Base-by-base conservation (phyloP, 2,329 filamentous ascomycete genomes). In the Dactylellina haptotyla region DNA sequence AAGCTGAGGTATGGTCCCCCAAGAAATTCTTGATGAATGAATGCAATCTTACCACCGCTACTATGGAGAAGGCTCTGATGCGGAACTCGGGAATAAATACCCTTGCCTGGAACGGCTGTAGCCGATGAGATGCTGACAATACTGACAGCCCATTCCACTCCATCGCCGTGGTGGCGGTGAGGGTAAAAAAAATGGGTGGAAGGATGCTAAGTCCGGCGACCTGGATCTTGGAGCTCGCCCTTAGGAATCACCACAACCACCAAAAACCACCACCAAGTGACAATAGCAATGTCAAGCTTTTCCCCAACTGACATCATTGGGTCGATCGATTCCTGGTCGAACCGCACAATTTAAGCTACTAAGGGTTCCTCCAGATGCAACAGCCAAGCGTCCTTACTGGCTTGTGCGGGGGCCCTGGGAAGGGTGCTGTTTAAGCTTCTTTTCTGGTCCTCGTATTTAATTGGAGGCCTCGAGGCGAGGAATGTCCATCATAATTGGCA, bases 401-500 rank as follows among this genome's bases (percentile, higher is more conserved):
- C 20, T 43, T 30, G 43, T 45, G 69, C 56, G 69, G 54, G 61
- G 69, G 28, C 14, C 20, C 8, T 23, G 58, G 51, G 59, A 54
- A 51, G 67, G 58, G 32, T 73, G 34, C 34, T 20, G 46, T 59
- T 73, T 73, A 73, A 73, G 69, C 69, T 73, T 73, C 67, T 72
- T 72, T 71, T 72, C 46, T 63, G 32, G 20, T 18, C 26, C 45
- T 37, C n/a, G 53, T 26, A 32, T 56, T 57, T 66, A 37, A 57
- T 54, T 73, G 54, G 69, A 39, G 34, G 51, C 34, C 53, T 61
- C 69, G 61, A 73, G 61, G 69, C 61, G 69, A 73, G 61, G 53
- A 30, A 66, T 56, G 61, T 56, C 14, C 66, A 71, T 57, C 46
- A 54, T 56, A 23, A 26, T 59, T 54, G 69, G 61, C 69, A 73